These are phyloP conservation scores for Moesziomyces globuligerus DNA, from an alignment of 1,284 basidiomycete genomes.

Conservation along the genomic window DNA sequence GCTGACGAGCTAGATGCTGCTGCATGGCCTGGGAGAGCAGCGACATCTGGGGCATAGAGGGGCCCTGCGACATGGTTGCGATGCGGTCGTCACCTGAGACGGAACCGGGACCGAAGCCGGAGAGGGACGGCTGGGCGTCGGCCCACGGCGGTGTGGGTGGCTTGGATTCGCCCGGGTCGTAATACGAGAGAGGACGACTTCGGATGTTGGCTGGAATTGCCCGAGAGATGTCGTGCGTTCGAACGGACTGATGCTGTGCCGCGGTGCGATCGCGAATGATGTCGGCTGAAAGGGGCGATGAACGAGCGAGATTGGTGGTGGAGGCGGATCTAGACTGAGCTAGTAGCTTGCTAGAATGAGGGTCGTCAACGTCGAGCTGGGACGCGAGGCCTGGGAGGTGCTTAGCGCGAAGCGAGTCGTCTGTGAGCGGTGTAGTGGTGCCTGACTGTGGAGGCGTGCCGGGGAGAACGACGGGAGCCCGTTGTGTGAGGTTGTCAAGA, in stretches of 20 bases:
- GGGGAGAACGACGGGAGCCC: constrained; percentile 4
- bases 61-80: constrained; percentile 38
- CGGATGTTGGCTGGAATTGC: not conserved
- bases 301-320: too few species aligned
- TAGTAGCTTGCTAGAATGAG: not conserved
- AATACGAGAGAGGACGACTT: constrained; percentile 25
- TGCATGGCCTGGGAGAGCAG: constrained; percentile 51
- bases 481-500: constrained; percentile 1
- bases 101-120: constrained; percentile 16
- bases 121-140: constrained; percentile 4
- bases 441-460: constrained; percentile 30
- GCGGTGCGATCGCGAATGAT: not conserved
- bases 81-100: constrained; percentile 5
- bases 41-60: constrained; percentile 39
- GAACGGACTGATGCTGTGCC: not conserved
- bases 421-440: constrained; percentile 21
- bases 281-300: not conserved
- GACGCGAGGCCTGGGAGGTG: not conserved
- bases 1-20: constrained; percentile 47
- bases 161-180: constrained; percentile 38
- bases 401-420: constrained; percentile 4
- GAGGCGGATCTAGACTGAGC: not conserved
- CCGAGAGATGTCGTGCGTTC: not conserved
- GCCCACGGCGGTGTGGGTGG: constrained; percentile 31
- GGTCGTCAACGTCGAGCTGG: not conserved